Base-by-base conservation (phyloP, 2,329 filamentous ascomycete species). In the Fusarium bactridioides region DNA sequence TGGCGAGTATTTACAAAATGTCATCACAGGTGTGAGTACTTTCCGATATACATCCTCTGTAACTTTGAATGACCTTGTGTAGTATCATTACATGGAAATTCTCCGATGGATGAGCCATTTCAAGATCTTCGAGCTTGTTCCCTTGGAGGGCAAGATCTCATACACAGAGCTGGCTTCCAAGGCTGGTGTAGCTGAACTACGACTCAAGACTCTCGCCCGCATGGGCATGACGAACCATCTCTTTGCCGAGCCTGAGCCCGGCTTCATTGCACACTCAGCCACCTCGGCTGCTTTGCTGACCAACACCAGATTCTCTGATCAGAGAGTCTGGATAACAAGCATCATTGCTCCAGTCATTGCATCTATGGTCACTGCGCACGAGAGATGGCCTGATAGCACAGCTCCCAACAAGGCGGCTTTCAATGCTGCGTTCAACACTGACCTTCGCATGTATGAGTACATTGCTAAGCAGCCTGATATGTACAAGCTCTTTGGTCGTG, bases 1-100 rank as follows among this genome's bases (percentile, higher is more conserved):
- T 8, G 48, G 37, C 4, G 48, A 61, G 25, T 61, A 56, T 11
- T 11, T 56, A 19, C 58, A 61, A 19, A 61, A 56, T 18, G 38
- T 61, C 21, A 38, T 56, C 19, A 61, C 40, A 16, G 58, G 58
- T 15, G 58, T 61, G 18, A 31, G 58, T 37, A 11, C 0, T 5
- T 2, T 2, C 1, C 0, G 1, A 13, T 19, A 19, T 2, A 1
- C 15, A 16, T 5, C 3, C 3, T 1, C 10, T 9, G 0, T 23
- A 10, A 11, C 15, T 29, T 19, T 23, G 0, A 16, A 1, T 61
- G 2, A 61, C 38, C 1, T 1, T 13, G 33, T 21, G 0, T 16
- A 61, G 58, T 56, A 37, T 1, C 48, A 56, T 15, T 56, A 61
- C 11, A 61, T 61, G 58, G 58, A 61, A 1, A 61, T 61, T 5